Conservation (phyloP, 768 basidiomycete species). For the Pleurotus platypus region DNA sequence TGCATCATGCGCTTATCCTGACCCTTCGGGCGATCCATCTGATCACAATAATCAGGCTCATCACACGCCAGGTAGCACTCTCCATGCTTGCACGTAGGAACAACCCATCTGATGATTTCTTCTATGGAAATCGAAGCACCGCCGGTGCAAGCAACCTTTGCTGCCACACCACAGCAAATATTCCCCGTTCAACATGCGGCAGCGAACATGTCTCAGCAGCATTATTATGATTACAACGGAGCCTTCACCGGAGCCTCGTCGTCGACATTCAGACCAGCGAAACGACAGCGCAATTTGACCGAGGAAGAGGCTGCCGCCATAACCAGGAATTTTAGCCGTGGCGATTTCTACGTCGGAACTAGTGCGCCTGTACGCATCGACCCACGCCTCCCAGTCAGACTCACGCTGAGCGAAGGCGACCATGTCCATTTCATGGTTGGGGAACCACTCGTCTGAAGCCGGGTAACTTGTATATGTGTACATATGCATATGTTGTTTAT, state of each 20-base stretch:
- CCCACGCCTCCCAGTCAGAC: constrained; percentile 72
- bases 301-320: constrained; percentile 84
- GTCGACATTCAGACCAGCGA: constrained; percentile 76
- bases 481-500: not conserved
- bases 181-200: constrained; percentile 40
- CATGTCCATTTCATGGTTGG: constrained; percentile 66
- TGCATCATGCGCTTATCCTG: constrained; percentile 68
- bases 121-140: constrained; percentile 20
- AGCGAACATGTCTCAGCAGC: constrained; percentile 53
- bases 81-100: not conserved
- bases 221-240: constrained; percentile 78
- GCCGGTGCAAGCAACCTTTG: constrained; percentile 32
- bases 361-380: constrained; percentile 84
- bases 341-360: constrained; percentile 78
- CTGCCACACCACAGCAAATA: constrained; percentile 38
- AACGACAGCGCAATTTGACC: constrained; percentile 75
- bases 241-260: constrained; percentile 64
- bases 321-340: constrained; percentile 76
- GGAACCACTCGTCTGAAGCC: constrained; percentile 32
- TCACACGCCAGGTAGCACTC: constrained; percentile 9
- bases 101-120: constrained; percentile 9
- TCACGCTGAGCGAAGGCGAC: constrained; percentile 79
- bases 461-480: not conserved
- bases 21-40: constrained; percentile 50
- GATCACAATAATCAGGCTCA: constrained; percentile 33